Base-by-base conservation (phyloP, 495 filamentous ascomycete species). In the Rusavskia elegans region DNA sequence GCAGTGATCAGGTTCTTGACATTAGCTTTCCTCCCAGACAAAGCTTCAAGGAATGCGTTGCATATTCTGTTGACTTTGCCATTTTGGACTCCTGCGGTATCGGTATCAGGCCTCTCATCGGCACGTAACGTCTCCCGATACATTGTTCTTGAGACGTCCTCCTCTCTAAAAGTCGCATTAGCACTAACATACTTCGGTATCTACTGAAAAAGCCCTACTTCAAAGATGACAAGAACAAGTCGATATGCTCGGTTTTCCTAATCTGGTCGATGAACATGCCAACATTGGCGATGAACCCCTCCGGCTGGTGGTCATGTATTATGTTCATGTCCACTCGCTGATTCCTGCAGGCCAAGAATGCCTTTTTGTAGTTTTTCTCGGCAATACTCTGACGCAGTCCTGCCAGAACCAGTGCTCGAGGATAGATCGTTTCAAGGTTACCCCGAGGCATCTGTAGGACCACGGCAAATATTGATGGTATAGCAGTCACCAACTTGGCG, bases 271-370 rank as follows among this genome's bases (percentile, higher is more conserved):
- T 71, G 64, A 98, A 93, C 2, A 89, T 57, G 7, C 67, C 68
- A 30, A 95, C 73, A 55, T 79, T 83, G 13, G 75, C 70, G 67
- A 95, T 72, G 61, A 98, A 95, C 55, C 92, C 84, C 41, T 78
- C 69, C 0, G 89, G 87, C 7, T 77, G 78, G 69, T 97, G 83
- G 63, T 98, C 92, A 63, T 95, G 89, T n/a, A 98, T 70, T 50
- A 98, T 90, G 61, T 97, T 98, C 82, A 96, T 87, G 61, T 98
- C 92, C 3, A 98, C 92, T 55, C 92, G 79, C 62, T 96, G 93
- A 49, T 81, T 88, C 32, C 92, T 80, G 63, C 92, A 98, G 38
- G 83, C 79, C 25, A 85, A 68, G 63, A 94, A 98, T 2, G 92
- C 92, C 51, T 74, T 78, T 44, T 73, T 81, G 58, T 96, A 98